Percentiles rank a stretch among this genome's conserved stretches.
Evolutionary conservation across 352 stramenopile species (phyloP).

Genomic region (Pythium sp.): DNA sequence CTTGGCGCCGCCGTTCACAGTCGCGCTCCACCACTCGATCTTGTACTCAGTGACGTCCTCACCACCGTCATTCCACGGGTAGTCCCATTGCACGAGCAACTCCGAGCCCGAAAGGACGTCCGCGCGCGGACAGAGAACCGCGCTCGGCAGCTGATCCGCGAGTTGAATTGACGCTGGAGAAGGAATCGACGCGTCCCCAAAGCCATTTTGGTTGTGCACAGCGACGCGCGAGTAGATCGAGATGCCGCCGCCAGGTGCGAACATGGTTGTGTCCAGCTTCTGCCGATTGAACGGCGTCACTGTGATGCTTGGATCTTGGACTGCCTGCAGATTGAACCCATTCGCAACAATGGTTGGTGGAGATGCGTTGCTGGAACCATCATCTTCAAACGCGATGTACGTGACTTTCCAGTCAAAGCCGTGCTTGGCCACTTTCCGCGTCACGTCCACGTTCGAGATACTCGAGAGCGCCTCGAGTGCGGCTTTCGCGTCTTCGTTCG

Average conservation of each 20-base stretch:
- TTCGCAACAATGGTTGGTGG: constrained; percentile 34
- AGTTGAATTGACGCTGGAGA: constrained; percentile 50
- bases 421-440: constrained; percentile 72
- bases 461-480: constrained; percentile 89
- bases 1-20: constrained; percentile 36
- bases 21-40: constrained; percentile 65
- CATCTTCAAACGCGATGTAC: constrained; percentile 80
- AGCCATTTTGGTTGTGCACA: constrained; percentile 57
- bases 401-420: constrained; percentile 92
- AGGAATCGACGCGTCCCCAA: constrained; percentile 37
- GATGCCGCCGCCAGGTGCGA: constrained; percentile 28
- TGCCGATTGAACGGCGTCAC: constrained; percentile 57
- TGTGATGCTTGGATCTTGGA: constrained; percentile 36
- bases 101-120: constrained; percentile 60
- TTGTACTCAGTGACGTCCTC: constrained; percentile 74
- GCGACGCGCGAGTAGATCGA: constrained; percentile 61
- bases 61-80: constrained; percentile 60
- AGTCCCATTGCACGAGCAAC: constrained; percentile 76
- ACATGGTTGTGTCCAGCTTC: constrained; percentile 25
- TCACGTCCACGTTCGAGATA: constrained; percentile 89
- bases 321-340: constrained; percentile 41
- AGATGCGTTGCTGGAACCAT: not conserved
- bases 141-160: constrained; percentile 41
- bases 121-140: constrained; percentile 32
- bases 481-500: constrained; percentile 89